These are phyloP conservation scores for Fusarium nurragi DNA, from an alignment of 2,329 filamentous ascomycete genomes.

Conservation along the genomic window DNA sequence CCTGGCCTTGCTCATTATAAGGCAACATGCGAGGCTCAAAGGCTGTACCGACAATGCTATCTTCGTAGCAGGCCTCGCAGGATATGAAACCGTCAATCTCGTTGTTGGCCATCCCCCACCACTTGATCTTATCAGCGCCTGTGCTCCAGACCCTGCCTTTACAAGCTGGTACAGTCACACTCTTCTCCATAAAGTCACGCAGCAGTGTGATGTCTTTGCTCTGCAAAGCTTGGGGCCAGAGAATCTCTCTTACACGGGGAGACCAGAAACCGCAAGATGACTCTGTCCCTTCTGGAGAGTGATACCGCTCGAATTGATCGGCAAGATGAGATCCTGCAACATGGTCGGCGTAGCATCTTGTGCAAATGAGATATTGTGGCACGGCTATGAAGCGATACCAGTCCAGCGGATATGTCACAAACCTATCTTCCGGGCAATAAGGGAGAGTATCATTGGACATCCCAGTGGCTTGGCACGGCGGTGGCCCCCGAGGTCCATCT, in stretches of 20 bases:
- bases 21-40: conserved; percentile 48
- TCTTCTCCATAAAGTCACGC: conserved; percentile 44
- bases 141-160: conserved; percentile 37
- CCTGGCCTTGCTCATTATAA: conserved; percentile 36
- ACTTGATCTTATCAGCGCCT: conserved; percentile 44
- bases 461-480: conserved; percentile 36
- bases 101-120: conserved; percentile 45
- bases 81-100: conserved; percentile 48
- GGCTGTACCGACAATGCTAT: conserved; percentile 42
- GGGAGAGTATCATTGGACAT: conserved; percentile 36
- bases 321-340: conserved; percentile 47
- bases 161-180: conserved; percentile 44
- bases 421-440: conserved; percentile 45
- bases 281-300: conserved; percentile 41
- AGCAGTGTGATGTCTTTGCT: conserved; percentile 41
- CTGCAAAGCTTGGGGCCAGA: conserved; percentile 48
- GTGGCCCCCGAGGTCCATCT: conserved; percentile 15
- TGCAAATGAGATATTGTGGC: conserved; percentile 52
- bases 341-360: conserved; percentile 53
- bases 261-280: conserved; percentile 47
- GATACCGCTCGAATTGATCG: conserved; percentile 43
- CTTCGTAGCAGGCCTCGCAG: conserved; percentile 53
- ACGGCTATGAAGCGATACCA: conserved; percentile 46
- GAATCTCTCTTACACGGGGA: conserved; percentile 47
- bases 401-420: conserved; percentile 44